Base-by-base conservation (phyloP, 108 stramenopile genomes). In the Pinguiococcus pyrenoidosus region DNA sequence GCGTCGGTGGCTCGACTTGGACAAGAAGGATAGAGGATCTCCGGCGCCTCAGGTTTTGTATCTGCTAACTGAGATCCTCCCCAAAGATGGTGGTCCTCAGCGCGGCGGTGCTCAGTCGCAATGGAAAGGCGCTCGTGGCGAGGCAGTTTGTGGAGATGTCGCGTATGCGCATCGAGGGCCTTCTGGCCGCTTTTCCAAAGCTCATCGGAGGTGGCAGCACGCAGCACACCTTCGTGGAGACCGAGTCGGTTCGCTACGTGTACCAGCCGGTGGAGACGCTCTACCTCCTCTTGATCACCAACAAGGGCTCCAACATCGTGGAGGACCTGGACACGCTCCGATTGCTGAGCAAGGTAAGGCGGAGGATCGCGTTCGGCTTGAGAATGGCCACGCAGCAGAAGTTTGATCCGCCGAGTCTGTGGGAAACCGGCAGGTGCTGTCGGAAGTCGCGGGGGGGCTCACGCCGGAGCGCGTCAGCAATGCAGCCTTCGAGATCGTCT, bases 131-230 rank as follows among this genome's bases (percentile, higher is more conserved):
- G n/a, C 81, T 99, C 17, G 71, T 99, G 17, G 80, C 89, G 10
- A 83, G 97, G 21, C 97, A 99, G 66, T 99, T 94, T 62, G 92
- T 96, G 32, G 92, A 96, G 63, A 99, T 99, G 97, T 84, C 83
- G 59, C 85, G 92, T 29, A 78, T 95, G 30, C 87, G 94, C 45
- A 83, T 71, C 32, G 66, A 67, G 62, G 97, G 97, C 33, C 79
- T 99, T 14, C 69, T 99, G 17, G 94, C 94, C n/a, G 97, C 97
- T 25, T 99, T 99, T 53, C 92, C 97, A 18, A 99, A 99, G 67
- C 81, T 99, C 36, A 74, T 93, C 78, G 87, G 45, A 62, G 80
- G 62, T 58, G 86, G 53, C 32, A 47, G 37, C 40, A 78, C 73
- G 58, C 77, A 79, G 67, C 97, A 99, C 78, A 96, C 93, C 24